A percentile compares a stretch with the other conserved stretches of the same genome.
These are phyloP conservation scores for Polyporus arcularius DNA, from an alignment of 768 basidiomycete genomes.

Conservation along the genomic window DNA sequence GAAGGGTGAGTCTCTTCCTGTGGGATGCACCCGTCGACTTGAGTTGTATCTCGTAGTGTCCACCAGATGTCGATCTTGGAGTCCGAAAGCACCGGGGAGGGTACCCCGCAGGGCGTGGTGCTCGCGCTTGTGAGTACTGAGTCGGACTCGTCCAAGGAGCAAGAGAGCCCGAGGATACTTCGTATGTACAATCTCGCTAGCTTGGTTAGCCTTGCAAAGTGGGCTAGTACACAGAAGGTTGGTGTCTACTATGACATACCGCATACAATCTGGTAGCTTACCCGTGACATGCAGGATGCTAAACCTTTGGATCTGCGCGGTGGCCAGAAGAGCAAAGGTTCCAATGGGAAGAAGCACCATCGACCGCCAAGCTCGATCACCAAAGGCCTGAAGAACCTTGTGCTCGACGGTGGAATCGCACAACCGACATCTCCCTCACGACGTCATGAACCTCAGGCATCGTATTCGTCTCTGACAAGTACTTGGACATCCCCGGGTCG, in stretches of 20 bases:
- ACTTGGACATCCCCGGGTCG: conserved; percentile 16
- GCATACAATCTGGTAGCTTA: background rate
- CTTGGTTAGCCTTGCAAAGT: conserved; percentile 72
- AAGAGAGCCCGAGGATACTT: conserved; percentile 55
- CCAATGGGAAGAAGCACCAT: conserved; percentile 42
- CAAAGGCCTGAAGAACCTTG: conserved; percentile 62
- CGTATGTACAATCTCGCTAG: conserved; percentile 87
- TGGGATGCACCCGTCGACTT: background rate
- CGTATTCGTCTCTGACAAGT: conserved; percentile 18
- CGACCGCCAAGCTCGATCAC: conserved; percentile 60
- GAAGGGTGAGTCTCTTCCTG: conserved; percentile 57
- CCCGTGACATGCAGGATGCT: conserved; percentile 43
- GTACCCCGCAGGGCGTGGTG: conserved; percentile 70
- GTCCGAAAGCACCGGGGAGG: conserved; percentile 54
- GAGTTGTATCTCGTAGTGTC: conserved; percentile 46
- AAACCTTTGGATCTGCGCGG: conserved; percentile 62
- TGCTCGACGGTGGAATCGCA: conserved; percentile 41
- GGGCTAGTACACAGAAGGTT: conserved; percentile 71
- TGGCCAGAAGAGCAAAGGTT: conserved; percentile 49
- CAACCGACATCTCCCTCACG: conserved; percentile 28
- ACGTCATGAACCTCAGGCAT: conserved; percentile 30
- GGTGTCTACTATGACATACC: background rate
- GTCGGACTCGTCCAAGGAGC: conserved; percentile 50
- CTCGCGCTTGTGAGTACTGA: conserved; percentile 73
- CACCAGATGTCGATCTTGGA: conserved; percentile 80